Percentiles rank a stretch among this genome's conserved stretches.
Evolutionary conservation across 306 rosid species (phyloP).

Genomic region (Castanea mollissima): DNA sequence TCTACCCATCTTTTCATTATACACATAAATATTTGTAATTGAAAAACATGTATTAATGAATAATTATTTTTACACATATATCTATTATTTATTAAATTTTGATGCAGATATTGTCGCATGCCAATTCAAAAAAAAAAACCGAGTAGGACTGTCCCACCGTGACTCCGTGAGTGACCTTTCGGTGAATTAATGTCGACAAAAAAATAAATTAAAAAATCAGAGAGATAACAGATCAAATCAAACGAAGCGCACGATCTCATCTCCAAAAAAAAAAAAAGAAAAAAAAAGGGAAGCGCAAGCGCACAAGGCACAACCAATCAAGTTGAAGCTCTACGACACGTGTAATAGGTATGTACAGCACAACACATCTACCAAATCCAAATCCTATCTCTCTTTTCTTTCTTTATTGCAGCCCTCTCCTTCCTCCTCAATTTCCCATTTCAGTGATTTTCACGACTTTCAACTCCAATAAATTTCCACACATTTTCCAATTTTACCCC

Average conservation of each 20-base stretch:
- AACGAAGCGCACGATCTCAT: neutral
- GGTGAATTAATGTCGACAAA: neutral
- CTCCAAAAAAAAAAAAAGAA: no score
- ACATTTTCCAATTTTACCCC: slow-evolving; percentile 6
- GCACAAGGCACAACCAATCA: neutral
- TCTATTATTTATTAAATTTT: no score
- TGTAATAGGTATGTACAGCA: neutral
- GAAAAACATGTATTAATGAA: no score
- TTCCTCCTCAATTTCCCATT: slow-evolving; percentile 12
- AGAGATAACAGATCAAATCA: neutral
- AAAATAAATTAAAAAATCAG: neutral
- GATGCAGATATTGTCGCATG: no score
- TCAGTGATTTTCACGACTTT: slow-evolving; percentile 10
- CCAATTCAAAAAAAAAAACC: no score
- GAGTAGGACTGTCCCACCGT: neutral
- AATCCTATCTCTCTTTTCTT: no score
- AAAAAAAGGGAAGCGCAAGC: neutral
- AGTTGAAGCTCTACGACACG: neutral
- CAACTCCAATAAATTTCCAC: slow-evolving; percentile 14
- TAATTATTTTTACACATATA: no score
- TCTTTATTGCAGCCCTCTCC: neutral
- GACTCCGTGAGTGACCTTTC: neutral
- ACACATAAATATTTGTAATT: no score
- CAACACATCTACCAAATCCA: neutral
- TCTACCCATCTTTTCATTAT: no score